Evolutionary conservation across 352 stramenopile genomes (phyloP), one percentile per base, ranked within the genome.

Genomic region (Globisporangium carolinianum): DNA sequence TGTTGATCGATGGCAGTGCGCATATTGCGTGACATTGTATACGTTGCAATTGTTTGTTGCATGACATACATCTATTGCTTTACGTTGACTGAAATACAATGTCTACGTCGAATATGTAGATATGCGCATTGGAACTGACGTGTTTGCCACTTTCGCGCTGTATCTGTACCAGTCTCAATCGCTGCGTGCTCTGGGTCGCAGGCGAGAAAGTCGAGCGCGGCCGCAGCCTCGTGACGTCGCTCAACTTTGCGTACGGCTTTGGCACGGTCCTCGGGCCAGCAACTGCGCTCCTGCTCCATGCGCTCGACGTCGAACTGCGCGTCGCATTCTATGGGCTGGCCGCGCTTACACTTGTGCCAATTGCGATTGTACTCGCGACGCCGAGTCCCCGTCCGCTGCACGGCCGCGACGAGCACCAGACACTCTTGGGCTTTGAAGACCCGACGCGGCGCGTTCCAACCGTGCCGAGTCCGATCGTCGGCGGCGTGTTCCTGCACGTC

Each of bases 401-500:
- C 17, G 75, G 71, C 14, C 69, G 76, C 8, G 73, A 88, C 38
- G 74, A 86, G 57, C 68, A 87, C 62, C 68, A 89, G 64, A 76
- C 81, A 50, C 57, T 89, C 15, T 57, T 91, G 24, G 70, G 65
- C 4, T 87, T 85, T 51, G 82, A 91, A 54, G 83, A 93, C 52
- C 80, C 80, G 38, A 86, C 79, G 45, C 76, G 76, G 1, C 73
- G 76, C 51, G 81, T 93, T 47, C 81, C 83, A n/a, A 89, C 83
- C 0, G 80, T 91, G 7, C 83, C 83, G 5, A 89, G 78, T 52
- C 83, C 83, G 14, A 91, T 93, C 61, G 75, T 89, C 3, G 83
- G 83, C 12, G 81, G 80, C n/a, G 83, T 93, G 18, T 91, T 93
- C 32, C 68, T 93, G 54, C 83, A 90, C 54, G 79, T 84, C 14